Evolutionary conservation across 352 stramenopile species (phyloP).

Genomic region (Pythium volutum): DNA sequence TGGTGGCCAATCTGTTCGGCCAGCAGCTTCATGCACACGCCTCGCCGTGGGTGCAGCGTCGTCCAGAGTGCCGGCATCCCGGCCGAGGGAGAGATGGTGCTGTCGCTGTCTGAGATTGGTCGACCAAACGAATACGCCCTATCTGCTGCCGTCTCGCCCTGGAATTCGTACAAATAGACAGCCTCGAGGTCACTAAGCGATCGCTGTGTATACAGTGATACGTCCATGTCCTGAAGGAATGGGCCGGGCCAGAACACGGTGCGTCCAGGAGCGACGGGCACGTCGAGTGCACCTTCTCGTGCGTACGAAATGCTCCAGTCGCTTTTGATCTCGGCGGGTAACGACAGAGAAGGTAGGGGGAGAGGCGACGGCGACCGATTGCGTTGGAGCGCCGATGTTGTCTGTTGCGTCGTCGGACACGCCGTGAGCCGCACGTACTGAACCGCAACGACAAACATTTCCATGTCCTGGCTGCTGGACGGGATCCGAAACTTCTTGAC

Average conservation of each 20-base stretch:
- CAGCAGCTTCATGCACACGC: constrained; percentile 68
- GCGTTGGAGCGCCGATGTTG: constrained; percentile 4
- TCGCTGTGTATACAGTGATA: constrained; percentile 39
- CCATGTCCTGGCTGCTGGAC: constrained; percentile 43
- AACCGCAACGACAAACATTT: constrained; percentile 49
- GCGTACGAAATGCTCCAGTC: constrained; percentile 47
- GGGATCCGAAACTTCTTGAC: constrained; percentile 43
- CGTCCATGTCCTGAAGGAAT: constrained; percentile 34
- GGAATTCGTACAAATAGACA: constrained; percentile 59
- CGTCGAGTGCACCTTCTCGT: constrained; percentile 21
- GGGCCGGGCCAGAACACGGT: constrained; percentile 50
- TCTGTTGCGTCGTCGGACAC: constrained; percentile 37
- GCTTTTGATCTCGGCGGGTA: neutral
- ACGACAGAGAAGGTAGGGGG: neutral
- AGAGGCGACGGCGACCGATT: neutral
- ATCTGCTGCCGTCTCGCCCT: constrained; percentile 33
- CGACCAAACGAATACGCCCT: constrained; percentile 43
- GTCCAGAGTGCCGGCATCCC: constrained; percentile 40
- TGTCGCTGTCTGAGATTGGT: neutral
- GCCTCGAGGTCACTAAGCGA: constrained; percentile 41
- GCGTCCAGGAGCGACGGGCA: constrained; percentile 26
- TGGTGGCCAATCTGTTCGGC: constrained; percentile 42
- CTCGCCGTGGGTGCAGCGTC: constrained; percentile 43
- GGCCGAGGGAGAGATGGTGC: neutral
- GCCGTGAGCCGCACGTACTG: constrained; percentile 23